A percentile compares a stretch with the other conserved stretches of the same genome.
phyloP scores from a whole-genome alignment of 306 rosid genomes.

The Trifolium repens region DNA sequence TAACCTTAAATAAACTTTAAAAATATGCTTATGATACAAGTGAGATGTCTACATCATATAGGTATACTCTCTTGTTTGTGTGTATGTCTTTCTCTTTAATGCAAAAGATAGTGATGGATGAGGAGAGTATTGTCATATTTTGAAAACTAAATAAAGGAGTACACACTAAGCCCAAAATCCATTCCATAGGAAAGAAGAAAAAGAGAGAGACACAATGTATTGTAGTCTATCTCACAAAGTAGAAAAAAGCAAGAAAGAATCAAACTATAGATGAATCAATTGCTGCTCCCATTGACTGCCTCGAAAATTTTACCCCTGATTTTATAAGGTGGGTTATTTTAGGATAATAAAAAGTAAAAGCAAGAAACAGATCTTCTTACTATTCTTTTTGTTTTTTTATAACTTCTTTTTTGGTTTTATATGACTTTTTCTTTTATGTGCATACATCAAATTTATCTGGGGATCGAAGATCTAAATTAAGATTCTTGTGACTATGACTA shows the following conservation, averaged over 20 bases:
- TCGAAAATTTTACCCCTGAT: slow-evolving; percentile 51
- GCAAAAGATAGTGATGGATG: slow-evolving; percentile 67
- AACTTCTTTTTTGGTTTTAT: background rate
- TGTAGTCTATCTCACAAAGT: slow-evolving; percentile 51
- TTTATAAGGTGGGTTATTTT: slow-evolving; percentile 42
- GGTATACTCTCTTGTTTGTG: slow-evolving; percentile 29
- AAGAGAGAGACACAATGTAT: slow-evolving; percentile 29
- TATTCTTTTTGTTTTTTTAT: slow-evolving; percentile 50
- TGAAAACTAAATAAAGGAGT: slow-evolving; percentile 48
- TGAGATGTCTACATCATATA: slow-evolving; percentile 51
- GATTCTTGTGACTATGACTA: slow-evolving; percentile 14
- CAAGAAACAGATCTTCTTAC: slow-evolving; percentile 62
- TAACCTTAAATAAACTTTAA: background rate
- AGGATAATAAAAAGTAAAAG: slow-evolving; percentile 72
- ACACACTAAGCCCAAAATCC: slow-evolving; percentile 48
- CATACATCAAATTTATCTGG: background rate
- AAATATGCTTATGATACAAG: slow-evolving; percentile 1
- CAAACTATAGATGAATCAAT: slow-evolving; percentile 37
- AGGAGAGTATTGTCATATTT: slow-evolving; percentile 61
- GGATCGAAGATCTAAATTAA: background rate
- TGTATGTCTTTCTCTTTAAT: slow-evolving; percentile 38
- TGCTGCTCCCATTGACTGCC: slow-evolving; percentile 73
- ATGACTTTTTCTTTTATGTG: slow-evolving; percentile 6
- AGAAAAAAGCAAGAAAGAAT: slow-evolving; percentile 51
- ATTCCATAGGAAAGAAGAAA: slow-evolving; percentile 33